Percentiles rank a stretch among this genome's conserved stretches.
Evolutionary conservation across 2,329 filamentous ascomycete species (phyloP).

Genomic region (Bimuria novae-zelandiae): DNA sequence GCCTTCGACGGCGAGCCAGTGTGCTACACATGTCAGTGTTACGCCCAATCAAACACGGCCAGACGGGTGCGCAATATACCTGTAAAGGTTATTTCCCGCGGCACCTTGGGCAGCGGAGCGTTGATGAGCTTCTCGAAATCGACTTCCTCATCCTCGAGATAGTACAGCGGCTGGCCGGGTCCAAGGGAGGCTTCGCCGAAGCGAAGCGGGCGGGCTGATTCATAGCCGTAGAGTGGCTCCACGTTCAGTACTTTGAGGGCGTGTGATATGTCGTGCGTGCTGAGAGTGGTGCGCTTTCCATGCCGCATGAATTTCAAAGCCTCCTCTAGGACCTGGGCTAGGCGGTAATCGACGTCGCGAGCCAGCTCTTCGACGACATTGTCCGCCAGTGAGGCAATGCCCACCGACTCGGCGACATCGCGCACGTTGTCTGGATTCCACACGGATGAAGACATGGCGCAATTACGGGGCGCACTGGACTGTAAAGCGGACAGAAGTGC

Average conservation of each 20-base stretch:
- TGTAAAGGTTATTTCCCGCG: constrained; percentile 88
- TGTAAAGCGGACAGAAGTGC: constrained; percentile 6
- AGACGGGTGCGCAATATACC: constrained; percentile 56
- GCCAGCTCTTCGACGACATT: constrained; percentile 86
- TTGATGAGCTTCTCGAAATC: constrained; percentile 99
- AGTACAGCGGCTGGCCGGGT: constrained; percentile 91
- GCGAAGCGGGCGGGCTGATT: constrained; percentile 82
- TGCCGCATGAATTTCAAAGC: constrained; percentile 96
- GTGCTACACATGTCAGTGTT: constrained; percentile 60
- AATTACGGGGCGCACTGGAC: constrained; percentile 18
- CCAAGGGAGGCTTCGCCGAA: constrained; percentile 95
- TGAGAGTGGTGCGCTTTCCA: constrained; percentile 81
- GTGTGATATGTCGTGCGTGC: constrained; percentile 85
- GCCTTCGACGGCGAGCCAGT: constrained; percentile 97
- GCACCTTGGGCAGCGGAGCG: constrained; percentile 90
- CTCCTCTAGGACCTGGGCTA: constrained; percentile 92
- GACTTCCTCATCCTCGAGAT: constrained; percentile 97
- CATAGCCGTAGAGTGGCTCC: constrained; percentile 95
- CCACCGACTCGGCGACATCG: constrained; percentile 95
- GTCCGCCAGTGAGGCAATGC: constrained; percentile 78
- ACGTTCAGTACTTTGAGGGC: constrained; percentile 87
- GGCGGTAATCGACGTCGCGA: constrained; percentile 92
- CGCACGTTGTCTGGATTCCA: constrained; percentile 97
- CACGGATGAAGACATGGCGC: constrained; percentile 58
- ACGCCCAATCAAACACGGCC: background rate